Evolutionary conservation across 2,329 filamentous ascomycete genomes (phyloP), one percentile per base, ranked within the genome.

Genomic region (Colletotrichum sidae): DNA sequence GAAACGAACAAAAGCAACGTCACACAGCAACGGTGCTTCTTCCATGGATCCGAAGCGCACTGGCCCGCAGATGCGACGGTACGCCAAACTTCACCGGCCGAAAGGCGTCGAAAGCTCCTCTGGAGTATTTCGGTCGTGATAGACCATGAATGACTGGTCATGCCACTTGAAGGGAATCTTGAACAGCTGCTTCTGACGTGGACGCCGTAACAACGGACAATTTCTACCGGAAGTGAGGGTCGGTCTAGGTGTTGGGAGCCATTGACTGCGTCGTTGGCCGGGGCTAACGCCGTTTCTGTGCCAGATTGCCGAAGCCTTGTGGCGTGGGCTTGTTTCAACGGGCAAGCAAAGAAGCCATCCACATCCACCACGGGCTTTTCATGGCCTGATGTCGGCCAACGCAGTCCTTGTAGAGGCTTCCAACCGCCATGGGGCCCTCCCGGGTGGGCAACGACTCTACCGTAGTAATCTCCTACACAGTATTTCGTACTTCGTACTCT

Each of bases 301-400:
- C 49, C 60, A 54, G 49, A 54, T 44, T 56, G 25, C 60, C 63
- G 59, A 54, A 49, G 35, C 49, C 55, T 55, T 49, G 60, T 35
- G 47, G 59, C 50, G 63, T 50, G 53, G 63, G 42, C 34, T 45
- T 59, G 47, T 64, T 67, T 67, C 63, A 58, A 58, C 53, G 49
- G 58, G 52, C 38, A 25, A 52, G 58, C 57, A 56, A 46, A 25
- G 25, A 25, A 25, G 25, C 25, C 25, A 25, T 25, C 25, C 25
- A 25, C 25, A 25, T 51, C 54, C 58, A 55, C 47, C 42, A 53
- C 37, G 47, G 35, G 54, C 53, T 56, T 39, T 35, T 59, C 53
- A 53, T 54, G 59, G 47, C 53, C 53, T 54, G 51, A 53, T 56
- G 33, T 55, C 25, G 25, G 25, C 25, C 25, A 25, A 25, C 25